A percentile compares a stretch with the other conserved stretches of the same genome.
phyloP scores from a whole-genome alignment of 2,329 filamentous ascomycete genomes.

The Arthrobotrys sinensis region DNA sequence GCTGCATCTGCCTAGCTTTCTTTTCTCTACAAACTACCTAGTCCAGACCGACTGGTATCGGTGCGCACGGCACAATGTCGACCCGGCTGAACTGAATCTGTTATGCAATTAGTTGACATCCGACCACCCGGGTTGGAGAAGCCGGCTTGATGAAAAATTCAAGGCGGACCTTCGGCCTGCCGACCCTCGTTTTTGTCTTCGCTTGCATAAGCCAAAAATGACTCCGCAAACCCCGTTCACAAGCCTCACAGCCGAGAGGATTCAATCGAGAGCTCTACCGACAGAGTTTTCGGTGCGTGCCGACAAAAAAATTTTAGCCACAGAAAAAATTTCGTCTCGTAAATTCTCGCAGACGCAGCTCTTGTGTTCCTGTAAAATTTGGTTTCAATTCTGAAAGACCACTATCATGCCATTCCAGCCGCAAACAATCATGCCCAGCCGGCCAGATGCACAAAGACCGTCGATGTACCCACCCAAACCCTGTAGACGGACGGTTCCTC shows the following conservation, averaged over 20 bases:
- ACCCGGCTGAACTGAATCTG: slow-evolving; percentile 58
- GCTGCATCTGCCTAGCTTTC: slow-evolving; percentile 29
- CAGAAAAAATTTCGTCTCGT: slow-evolving; percentile 30
- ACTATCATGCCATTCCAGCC: slow-evolving; percentile 61
- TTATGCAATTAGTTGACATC: slow-evolving; percentile 59
- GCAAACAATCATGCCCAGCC: slow-evolving; percentile 58
- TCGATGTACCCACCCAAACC: slow-evolving; percentile 35
- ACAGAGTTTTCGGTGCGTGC: slow-evolving; percentile 27
- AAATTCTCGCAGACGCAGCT: slow-evolving; percentile 4
- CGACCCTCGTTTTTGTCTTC: slow-evolving; percentile 42
- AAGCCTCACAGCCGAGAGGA: slow-evolving; percentile 52
- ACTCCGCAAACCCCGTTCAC: slow-evolving; percentile 47
- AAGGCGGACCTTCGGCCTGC: slow-evolving; percentile 60
- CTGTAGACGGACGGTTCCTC: slow-evolving; percentile 32
- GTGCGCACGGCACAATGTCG: slow-evolving; percentile 60
- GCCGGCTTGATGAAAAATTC: slow-evolving; percentile 51
- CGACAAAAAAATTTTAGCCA: slow-evolving; percentile 22
- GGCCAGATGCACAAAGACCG: slow-evolving; percentile 36
- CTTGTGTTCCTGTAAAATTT: slow-evolving; percentile 28
- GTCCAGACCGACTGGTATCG: slow-evolving; percentile 51
- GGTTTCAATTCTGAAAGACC: slow-evolving; percentile 28
- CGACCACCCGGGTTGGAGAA: slow-evolving; percentile 52
- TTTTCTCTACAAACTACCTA: slow-evolving; percentile 54
- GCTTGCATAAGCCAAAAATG: slow-evolving; percentile 51
- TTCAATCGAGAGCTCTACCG: slow-evolving; percentile 52